phyloP scores from a whole-genome alignment of 2,329 filamentous ascomycete species.

The Fusarium camptoceras region DNA sequence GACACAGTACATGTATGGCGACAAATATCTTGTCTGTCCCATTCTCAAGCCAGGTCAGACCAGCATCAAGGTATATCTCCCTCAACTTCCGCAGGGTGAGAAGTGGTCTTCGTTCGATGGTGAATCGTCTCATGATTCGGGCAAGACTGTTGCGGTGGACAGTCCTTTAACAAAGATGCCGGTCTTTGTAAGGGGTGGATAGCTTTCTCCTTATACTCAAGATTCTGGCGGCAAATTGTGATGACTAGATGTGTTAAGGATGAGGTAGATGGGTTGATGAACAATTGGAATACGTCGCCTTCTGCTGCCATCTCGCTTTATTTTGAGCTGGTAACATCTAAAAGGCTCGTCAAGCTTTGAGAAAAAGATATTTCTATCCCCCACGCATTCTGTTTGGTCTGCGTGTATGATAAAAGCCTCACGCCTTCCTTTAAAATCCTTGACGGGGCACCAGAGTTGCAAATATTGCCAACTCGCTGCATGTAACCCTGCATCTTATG shows the following conservation, averaged over 20 bases:
- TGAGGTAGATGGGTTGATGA: background rate
- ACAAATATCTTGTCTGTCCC: constrained; percentile 68
- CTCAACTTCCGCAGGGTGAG: constrained; percentile 41
- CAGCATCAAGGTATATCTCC: constrained; percentile 64
- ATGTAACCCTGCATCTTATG: constrained; percentile 33
- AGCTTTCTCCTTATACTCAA: background rate
- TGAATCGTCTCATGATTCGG: constrained; percentile 1
- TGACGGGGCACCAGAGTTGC: constrained; percentile 12
- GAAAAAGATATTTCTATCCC: constrained; percentile 14
- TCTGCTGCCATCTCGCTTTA: background rate
- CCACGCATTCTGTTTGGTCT: constrained; percentile 8
- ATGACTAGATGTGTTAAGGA: too few species aligned
- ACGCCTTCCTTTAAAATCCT: constrained; percentile 34
- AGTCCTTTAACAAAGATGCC: constrained; percentile 17
- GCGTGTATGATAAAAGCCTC: constrained; percentile 14
- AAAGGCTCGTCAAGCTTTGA: constrained; percentile 3
- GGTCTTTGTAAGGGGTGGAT: constrained; percentile 8
- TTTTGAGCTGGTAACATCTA: constrained; percentile 1
- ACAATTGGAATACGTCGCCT: background rate
- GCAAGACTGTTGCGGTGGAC: constrained; percentile 3
- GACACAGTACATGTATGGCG: constrained; percentile 73
- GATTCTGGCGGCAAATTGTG: background rate
- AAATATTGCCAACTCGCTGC: constrained; percentile 29
- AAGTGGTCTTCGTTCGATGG: constrained; percentile 19
- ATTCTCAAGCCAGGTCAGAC: constrained; percentile 62